Conservation (phyloP, 1,284 basidiomycete genomes). For the Sporisorium sorghi region DNA sequence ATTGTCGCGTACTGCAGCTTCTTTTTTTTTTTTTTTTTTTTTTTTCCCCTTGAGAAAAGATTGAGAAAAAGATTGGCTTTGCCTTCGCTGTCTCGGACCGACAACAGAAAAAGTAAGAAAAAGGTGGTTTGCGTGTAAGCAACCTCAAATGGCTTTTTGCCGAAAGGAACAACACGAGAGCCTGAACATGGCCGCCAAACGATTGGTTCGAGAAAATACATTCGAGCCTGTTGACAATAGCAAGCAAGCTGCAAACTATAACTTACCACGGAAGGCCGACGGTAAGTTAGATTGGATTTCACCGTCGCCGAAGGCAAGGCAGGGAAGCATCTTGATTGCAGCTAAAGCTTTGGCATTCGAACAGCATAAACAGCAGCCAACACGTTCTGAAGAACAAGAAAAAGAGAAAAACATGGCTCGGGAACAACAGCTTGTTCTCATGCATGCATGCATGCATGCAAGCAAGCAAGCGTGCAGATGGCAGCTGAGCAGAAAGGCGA, state of each 20-base stretch:
- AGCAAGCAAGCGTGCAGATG: no score
- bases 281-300: background rate
- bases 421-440: constrained; percentile 6
- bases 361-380: background rate
- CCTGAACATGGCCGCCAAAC: no score
- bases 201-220: no score
- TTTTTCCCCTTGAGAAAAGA: no score
- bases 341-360: background rate
- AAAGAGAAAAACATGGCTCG: constrained; percentile 9
- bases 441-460: background rate
- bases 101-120: no score
- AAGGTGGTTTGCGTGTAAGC: no score
- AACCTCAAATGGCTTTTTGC: background rate
- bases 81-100: no score
- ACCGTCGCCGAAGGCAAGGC: background rate
- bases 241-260: background rate
- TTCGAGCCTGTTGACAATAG: no score
- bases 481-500: background rate
- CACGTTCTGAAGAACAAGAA: background rate
- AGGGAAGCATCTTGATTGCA: no score
- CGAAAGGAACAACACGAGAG: background rate
- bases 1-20: no score
- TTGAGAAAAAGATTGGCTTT: no score
- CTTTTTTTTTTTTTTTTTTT: no score
- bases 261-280: background rate